phyloP scores from a whole-genome alignment of 768 basidiomycete species.

The Saitozyma sp. region DNA sequence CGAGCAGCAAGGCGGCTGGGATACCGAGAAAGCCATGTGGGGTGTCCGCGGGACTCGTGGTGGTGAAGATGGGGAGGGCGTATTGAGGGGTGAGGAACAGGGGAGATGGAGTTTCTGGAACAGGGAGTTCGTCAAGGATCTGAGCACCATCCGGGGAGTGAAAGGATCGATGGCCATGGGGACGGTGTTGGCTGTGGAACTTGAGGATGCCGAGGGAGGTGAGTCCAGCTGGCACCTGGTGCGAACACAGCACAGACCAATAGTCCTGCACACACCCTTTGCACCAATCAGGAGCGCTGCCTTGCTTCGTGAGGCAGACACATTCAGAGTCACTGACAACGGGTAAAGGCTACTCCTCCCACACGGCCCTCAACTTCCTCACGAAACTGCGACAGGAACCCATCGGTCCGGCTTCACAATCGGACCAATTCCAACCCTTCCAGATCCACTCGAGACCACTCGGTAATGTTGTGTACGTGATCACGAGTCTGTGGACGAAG shows the following conservation, averaged over 20 bases:
- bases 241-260: background rate
- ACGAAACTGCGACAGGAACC: conserved; percentile 56
- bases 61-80: background rate
- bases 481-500: conserved; percentile 48
- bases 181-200: conserved; percentile 75
- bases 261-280: background rate
- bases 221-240: conserved; percentile 13
- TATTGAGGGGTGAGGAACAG: conserved; percentile 8
- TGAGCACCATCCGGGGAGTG: conserved; percentile 63
- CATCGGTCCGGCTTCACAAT: conserved; percentile 26
- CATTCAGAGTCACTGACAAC: background rate
- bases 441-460: conserved; percentile 81
- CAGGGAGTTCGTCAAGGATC: conserved; percentile 63
- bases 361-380: conserved; percentile 67
- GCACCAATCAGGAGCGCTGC: background rate
- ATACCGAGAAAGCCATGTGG: conserved; percentile 65
- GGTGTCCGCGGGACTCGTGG: conserved; percentile 10
- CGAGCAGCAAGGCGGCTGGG: conserved; percentile 57
- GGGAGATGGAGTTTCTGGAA: conserved; percentile 87
- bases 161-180: conserved; percentile 83
- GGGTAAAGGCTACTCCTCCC: conserved; percentile 59
- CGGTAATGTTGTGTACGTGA: conserved; percentile 62
- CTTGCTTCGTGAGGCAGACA: background rate
- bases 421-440: conserved; percentile 58
- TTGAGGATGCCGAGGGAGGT: conserved; percentile 57